Evolutionary conservation across 257 asterid genomes (phyloP).

Genomic region (Schizonepeta tenuifolia): DNA sequence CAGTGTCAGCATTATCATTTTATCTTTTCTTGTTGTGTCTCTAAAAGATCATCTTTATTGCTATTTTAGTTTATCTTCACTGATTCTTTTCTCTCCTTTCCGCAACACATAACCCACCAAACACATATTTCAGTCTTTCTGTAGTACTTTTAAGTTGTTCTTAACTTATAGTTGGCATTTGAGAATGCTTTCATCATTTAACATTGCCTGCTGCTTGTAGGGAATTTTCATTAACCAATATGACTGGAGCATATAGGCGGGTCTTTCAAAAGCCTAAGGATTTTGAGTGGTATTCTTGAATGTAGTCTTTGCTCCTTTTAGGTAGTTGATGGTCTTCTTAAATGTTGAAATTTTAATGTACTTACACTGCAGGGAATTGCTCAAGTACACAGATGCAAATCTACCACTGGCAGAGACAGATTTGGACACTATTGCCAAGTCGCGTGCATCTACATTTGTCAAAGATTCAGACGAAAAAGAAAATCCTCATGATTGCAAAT

Average conservation of each 20-base stretch:
- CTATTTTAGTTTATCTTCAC: neutral
- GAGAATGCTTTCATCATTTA: conserved; percentile 24
- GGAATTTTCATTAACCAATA: conserved; percentile 83
- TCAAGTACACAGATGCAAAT: conserved; percentile 68
- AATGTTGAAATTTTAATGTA: conserved; percentile 16
- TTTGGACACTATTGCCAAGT: conserved; percentile 64
- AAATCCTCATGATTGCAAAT: conserved; percentile 30
- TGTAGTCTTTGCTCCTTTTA: conserved; percentile 19
- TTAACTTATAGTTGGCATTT: conserved; percentile 4
- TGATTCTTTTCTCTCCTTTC: neutral
- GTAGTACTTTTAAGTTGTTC: conserved; percentile 3
- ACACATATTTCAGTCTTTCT: conserved; percentile 12
- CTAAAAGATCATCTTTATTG: neutral
- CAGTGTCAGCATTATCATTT: neutral
- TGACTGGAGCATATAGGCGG: conserved; percentile 91
- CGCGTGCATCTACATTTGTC: conserved; percentile 36
- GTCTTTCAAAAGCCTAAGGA: conserved; percentile 91
- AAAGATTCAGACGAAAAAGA: conserved; percentile 37
- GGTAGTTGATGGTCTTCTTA: conserved; percentile 21
- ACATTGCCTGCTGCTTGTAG: conserved; percentile 43
- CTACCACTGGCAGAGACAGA: conserved; percentile 83
- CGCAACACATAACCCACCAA: neutral
- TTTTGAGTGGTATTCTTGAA: conserved; percentile 69
- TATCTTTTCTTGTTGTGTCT: too few relatives aligned
- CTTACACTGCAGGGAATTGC: conserved; percentile 65